A percentile compares a stretch with the other conserved stretches of the same genome.
Evolutionary conservation across 371 early-diverging fungal genomes (phyloP).

Genomic region (Haplosporangium sp.): DNA sequence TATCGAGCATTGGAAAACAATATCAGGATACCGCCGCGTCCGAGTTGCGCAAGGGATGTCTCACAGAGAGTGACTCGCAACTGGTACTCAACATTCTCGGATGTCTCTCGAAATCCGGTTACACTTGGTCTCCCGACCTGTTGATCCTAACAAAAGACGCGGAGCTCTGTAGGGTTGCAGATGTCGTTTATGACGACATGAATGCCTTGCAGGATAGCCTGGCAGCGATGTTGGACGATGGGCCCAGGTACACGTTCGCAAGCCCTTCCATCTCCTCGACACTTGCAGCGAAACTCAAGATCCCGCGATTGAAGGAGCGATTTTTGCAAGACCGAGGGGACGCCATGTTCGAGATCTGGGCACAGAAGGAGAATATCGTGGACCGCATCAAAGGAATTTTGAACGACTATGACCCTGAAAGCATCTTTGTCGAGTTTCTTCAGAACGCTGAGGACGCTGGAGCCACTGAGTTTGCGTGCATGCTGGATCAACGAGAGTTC

Average conservation of each 20-base stretch:
- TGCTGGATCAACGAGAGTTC: constrained; percentile 26
- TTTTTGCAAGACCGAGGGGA: constrained; percentile 22
- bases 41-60: too few species aligned
- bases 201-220: neutral
- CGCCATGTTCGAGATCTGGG: constrained; percentile 15
- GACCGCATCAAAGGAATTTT: constrained; percentile 22
- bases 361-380: constrained; percentile 29
- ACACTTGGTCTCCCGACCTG: neutral
- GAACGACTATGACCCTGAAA: constrained; percentile 44
- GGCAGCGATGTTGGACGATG: neutral
- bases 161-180: neutral
- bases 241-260: constrained; percentile 6
- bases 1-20: too few species aligned
- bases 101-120: neutral
- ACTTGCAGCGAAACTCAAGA: constrained; percentile 7
- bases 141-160: constrained; percentile 14
- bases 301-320: constrained; percentile 9
- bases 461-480: constrained; percentile 42
- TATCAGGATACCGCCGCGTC: too few species aligned
- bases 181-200: constrained; percentile 31
- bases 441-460: constrained; percentile 58
- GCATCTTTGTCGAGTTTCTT: constrained; percentile 50
- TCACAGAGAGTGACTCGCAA: too few species aligned
- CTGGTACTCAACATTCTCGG: too few species aligned
- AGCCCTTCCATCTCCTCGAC: neutral